Conservation (phyloP, 331 rosid species). For the Pyrus hybrid region DNA sequence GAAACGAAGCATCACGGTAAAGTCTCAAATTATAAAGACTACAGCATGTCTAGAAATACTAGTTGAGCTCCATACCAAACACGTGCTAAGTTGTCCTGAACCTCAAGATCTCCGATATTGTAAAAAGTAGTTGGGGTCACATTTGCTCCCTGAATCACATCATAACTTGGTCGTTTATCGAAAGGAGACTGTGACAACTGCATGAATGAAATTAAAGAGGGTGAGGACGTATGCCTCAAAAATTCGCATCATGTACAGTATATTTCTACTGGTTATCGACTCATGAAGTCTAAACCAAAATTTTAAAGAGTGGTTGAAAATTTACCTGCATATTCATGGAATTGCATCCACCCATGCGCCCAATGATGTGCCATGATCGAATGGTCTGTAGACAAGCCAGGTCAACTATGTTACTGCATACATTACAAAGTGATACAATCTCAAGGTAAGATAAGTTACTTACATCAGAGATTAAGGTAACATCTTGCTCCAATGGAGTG, state of each 20-base stretch:
- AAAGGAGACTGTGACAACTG: conserved; percentile 76
- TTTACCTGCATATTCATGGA: conserved; percentile 92
- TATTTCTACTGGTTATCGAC: neutral
- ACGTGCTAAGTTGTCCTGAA: conserved; percentile 89
- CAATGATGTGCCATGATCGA: conserved; percentile 85
- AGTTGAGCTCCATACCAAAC: conserved; percentile 45
- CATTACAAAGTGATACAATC: neutral
- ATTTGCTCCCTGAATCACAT: conserved; percentile 75
- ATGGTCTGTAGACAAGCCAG: conserved; percentile 41
- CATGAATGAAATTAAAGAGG: conserved; percentile 4
- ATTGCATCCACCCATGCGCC: conserved; percentile 93
- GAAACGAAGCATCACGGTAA: neutral
- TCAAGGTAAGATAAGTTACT: conserved; percentile 28
- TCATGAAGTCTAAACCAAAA: neutral
- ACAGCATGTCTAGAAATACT: neutral
- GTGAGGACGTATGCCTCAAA: conserved; percentile 9
- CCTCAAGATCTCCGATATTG: conserved; percentile 89
- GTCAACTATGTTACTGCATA: conserved; percentile 7
- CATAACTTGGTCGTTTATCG: conserved; percentile 73
- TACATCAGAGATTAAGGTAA: conserved; percentile 72
- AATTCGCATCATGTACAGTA: neutral
- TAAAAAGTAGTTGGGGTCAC: conserved; percentile 75
- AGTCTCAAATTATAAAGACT: neutral
- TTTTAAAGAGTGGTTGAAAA: neutral
- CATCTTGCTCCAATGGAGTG: conserved; percentile 66